Evolutionary conservation across 345 rosid genomes (phyloP), one percentile per base, ranked within the genome.

Genomic region (Brassica cretica): DNA sequence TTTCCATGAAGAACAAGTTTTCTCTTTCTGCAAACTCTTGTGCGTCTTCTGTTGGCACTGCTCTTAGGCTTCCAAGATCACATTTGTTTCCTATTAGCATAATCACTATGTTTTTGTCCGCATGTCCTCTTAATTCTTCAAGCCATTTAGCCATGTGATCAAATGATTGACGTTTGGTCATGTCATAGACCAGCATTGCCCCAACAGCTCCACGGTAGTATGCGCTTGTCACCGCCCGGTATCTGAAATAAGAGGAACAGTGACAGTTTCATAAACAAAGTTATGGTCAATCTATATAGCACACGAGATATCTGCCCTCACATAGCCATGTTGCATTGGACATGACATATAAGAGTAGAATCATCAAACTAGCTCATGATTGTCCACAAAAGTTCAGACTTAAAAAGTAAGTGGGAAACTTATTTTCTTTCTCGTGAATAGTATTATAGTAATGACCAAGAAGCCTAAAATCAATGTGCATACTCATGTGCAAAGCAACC

Each of bases 11-110:
- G 56, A 51, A 51, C 56, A 51, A 51, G 18, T 51, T 51, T 51
- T 51, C 56, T 51, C 56, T 51, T 51, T 51, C 56, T 51, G 56
- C 56, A n/a, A 51, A 51, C 56, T 51, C 56, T 51, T 51, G 56
- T 51, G 56, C 56, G 56, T 51, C 56, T 51, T 51, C 56, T n/a
- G 56, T 51, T 15, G 56, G 56, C 8, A 51, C 56, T 5, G 56
- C 56, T 51, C 56, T 51, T n/a, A 51, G 18, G 56, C 56, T 51
- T 5, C 56, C 56, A 1, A 51, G 56, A 5, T 51, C 56, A n/a
- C 56, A 51, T 51, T 51, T 51, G 0, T 51, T 51, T 51, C 56
- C 56, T 51, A 51, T 51, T 51, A 51, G 56, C 56, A 51, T 51
- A 1, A 51, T 51, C 19, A 51, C 56, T 51, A 51, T 51, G 56